phyloP scores from a whole-genome alignment of 805 yeast genomes.

The Metschnikowia corniflorae region DNA sequence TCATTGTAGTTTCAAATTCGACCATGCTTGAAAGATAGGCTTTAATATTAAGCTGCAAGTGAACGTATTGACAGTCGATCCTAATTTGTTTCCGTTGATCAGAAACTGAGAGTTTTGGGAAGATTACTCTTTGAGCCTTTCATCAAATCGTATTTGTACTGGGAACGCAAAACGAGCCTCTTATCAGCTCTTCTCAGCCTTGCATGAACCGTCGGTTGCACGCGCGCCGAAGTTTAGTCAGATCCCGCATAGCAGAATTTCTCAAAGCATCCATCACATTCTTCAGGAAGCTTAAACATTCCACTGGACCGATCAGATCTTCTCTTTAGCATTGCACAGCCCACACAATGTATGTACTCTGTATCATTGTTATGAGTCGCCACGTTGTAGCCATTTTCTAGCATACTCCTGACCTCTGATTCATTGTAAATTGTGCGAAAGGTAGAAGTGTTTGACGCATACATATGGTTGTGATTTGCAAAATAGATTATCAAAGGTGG shows the following conservation, averaged over 20 bases:
- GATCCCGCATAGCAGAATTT: conserved; percentile 11
- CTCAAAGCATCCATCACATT: conserved; percentile 10
- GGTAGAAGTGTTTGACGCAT: conserved; percentile 53
- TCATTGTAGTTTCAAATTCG: too few relatives aligned
- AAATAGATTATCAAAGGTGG: conserved; percentile 57
- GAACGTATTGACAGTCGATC: too few relatives aligned
- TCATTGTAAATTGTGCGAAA: conserved; percentile 50
- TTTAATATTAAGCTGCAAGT: too few relatives aligned
- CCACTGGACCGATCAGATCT: conserved; percentile 1
- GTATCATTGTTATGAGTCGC: conserved; percentile 44
- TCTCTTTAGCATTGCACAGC: conserved; percentile 55
- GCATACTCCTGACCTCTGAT: conserved; percentile 42
- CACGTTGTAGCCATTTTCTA: conserved; percentile 50
- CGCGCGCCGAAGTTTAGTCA: too few relatives aligned
- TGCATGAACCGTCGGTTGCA: too few relatives aligned
- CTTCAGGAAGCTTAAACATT: background rate
- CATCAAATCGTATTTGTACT: too few relatives aligned
- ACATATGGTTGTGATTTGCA: conserved; percentile 43
- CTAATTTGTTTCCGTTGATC: too few relatives aligned
- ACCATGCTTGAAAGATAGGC: too few relatives aligned
- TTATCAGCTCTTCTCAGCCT: too few relatives aligned
- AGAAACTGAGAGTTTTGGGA: too few relatives aligned
- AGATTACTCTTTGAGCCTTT: too few relatives aligned
- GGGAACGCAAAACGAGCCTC: too few relatives aligned
- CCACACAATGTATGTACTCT: conserved; percentile 46